Base-by-base conservation (phyloP, 2,329 filamentous ascomycete genomes). In the Alternaria triticimaculans region DNA sequence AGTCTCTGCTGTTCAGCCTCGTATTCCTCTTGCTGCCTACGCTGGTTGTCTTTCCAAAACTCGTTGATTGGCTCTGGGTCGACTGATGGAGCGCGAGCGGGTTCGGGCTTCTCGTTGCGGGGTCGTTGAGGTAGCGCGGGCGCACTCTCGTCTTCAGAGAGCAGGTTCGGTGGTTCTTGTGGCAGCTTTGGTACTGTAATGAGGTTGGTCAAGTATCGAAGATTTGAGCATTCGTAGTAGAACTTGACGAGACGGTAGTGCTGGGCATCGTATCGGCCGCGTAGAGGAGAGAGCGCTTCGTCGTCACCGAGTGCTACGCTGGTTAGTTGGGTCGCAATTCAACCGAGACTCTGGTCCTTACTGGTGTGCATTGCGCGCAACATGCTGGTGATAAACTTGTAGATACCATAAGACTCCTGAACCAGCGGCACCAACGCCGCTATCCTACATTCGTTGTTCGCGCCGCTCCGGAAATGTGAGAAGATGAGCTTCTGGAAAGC, bases 331-430 rank as follows among this genome's bases (percentile, higher is more conserved):
- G 12, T 25, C 11, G 37, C 46, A 46, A 21, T n/a, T 30, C 33
- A 30, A 18, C 20, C 15, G 15, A 30, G 49, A 21, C 48, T 30
- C 18, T n/a, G 57, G 23, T 20, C 83, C 90, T 77, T 84, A 94
- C 92, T 94, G 3, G 92, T 95, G 80, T 99, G 95, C 94, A 99
- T 97, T 15, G 96, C 96, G 60, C 96, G 89, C 66, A 99, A 83
- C 96, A 99, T 99, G 90, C 96, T 99, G 0, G 96, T 99, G 69
- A 97, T 94, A 80, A 99, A 99, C 82, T 98, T 98, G 86, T 99
- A 99, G 72, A 99, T 98, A 51, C 96, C 96, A 81, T 98, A 99
- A 79, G 94, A 98, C 84, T 99, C 96, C 79, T 97, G 93, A 4
- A 99, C 96, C 46, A 99, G 84, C 3, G 94, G 93, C 21, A 98